Evolutionary conservation across 2,329 filamentous ascomycete species (phyloP).

Genomic region (Zalaria sp.): DNA sequence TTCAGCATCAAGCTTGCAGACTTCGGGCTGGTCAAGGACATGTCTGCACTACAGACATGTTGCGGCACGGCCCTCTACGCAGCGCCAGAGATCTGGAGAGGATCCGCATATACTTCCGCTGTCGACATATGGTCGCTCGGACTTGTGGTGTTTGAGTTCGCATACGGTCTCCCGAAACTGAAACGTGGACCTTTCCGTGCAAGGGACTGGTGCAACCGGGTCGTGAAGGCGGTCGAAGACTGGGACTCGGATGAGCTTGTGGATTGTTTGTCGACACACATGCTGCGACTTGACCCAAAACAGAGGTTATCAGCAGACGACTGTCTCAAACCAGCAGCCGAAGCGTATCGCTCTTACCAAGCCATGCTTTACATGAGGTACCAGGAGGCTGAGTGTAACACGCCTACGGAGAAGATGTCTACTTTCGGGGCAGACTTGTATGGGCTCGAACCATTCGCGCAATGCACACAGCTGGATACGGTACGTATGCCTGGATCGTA

Average conservation of each 20-base stretch:
- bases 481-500: not conserved
- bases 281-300: not conserved
- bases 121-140: not conserved
- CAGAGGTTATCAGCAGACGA: not conserved
- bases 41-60: not conserved
- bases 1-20: not conserved
- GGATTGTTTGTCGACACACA: not conserved
- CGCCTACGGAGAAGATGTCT: not conserved
- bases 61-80: not conserved
- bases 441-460: not conserved
- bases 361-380: not conserved
- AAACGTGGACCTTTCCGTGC: not conserved
- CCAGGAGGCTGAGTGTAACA: not conserved
- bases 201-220: not conserved
- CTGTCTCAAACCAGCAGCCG: not conserved
- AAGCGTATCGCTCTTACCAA: not conserved
- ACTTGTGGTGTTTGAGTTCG: not conserved
- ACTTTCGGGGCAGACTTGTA: not conserved
- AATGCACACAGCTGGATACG: not conserved
- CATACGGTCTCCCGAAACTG: not conserved
- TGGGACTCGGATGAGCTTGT: not conserved
- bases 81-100: not conserved
- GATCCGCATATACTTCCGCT: not conserved
- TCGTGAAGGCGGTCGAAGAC: not conserved
- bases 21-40: not conserved